Conservation (phyloP, 208 protist genomes). For the Kentomonas sorsogonicus region DNA sequence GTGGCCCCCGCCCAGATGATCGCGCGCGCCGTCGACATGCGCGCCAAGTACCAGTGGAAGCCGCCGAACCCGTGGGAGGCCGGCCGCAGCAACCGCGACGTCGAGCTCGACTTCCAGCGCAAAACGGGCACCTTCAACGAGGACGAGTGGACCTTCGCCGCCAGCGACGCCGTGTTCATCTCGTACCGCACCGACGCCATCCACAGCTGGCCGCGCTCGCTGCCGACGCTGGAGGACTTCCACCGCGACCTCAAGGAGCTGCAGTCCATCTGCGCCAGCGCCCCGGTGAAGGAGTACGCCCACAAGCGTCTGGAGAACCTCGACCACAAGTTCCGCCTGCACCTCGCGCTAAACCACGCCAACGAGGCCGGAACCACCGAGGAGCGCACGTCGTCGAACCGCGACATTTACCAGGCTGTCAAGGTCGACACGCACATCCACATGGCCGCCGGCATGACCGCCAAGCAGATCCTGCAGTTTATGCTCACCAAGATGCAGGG, state of each 20-base stretch:
- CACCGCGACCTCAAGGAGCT: constrained; percentile 68
- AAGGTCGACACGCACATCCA: constrained; percentile 98
- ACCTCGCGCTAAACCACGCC: constrained; percentile 91
- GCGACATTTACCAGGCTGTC: constrained; percentile 93
- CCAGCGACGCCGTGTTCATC: constrained; percentile 86
- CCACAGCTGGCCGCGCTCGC: constrained; percentile 71
- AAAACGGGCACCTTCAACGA: constrained; percentile 85
- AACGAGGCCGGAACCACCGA: constrained; percentile 86
- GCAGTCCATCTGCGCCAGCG: constrained; percentile 55
- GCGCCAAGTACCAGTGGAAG: constrained; percentile 75
- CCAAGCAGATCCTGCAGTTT: constrained; percentile 92
- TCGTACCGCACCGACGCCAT: constrained; percentile 65
- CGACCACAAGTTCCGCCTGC: constrained; percentile 92
- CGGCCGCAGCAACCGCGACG: constrained; percentile 28
- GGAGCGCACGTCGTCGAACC: constrained; percentile 80
- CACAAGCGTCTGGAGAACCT: constrained; percentile 89
- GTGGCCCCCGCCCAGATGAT: constrained; percentile 42
- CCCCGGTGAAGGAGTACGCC: constrained; percentile 89
- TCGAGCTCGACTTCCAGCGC: constrained; percentile 81
- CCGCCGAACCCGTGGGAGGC: constrained; percentile 72
- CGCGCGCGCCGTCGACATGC: constrained; percentile 64
- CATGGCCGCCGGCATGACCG: constrained; percentile 93
- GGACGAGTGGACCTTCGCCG: constrained; percentile 84
- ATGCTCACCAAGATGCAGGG: constrained; percentile 91
- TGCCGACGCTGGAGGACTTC: constrained; percentile 80